Conservation (phyloP, 208 protist genomes). For the Acanthamoeba lenticulata region DNA sequence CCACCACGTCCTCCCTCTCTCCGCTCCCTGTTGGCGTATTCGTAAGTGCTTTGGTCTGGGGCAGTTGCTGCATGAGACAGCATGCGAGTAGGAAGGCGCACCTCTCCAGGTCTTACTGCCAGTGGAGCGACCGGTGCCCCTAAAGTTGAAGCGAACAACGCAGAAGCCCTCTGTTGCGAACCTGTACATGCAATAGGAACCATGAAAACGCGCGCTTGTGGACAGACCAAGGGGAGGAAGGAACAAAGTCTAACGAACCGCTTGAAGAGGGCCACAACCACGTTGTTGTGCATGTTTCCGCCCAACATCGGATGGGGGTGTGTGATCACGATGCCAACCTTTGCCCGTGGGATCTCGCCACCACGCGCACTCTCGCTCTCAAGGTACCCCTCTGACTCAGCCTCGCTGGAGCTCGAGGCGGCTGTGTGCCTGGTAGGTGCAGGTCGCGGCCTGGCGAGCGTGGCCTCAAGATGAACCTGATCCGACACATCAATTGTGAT, state of each 20-base stretch:
- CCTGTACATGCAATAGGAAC: neutral
- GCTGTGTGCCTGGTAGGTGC: neutral
- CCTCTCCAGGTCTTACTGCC: constrained; percentile 66
- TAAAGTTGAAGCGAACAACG: constrained; percentile 57
- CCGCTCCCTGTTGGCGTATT: neutral
- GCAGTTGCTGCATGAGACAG: neutral
- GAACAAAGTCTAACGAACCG: neutral
- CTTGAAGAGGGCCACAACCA: constrained; percentile 31
- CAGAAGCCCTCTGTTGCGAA: constrained; percentile 31
- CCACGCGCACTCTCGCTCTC: neutral
- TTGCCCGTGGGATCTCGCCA: neutral
- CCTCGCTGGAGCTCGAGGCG: neutral
- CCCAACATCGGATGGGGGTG: constrained; percentile 57
- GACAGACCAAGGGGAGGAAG: neutral
- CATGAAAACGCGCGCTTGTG: neutral
- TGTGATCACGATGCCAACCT: constrained; percentile 14
- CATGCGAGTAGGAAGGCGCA: neutral
- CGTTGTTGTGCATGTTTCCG: constrained; percentile 64
- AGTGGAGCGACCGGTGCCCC: constrained; percentile 29
- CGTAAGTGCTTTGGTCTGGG: neutral
- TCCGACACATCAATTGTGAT: constrained; percentile 33
- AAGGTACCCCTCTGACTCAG: neutral
- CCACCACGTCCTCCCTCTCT: constrained; percentile 31
- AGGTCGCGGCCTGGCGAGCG: neutral
- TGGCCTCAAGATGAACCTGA: neutral